phyloP scores from a whole-genome alignment of 2,329 filamentous ascomycete genomes.

The Neonectria coccinea region DNA sequence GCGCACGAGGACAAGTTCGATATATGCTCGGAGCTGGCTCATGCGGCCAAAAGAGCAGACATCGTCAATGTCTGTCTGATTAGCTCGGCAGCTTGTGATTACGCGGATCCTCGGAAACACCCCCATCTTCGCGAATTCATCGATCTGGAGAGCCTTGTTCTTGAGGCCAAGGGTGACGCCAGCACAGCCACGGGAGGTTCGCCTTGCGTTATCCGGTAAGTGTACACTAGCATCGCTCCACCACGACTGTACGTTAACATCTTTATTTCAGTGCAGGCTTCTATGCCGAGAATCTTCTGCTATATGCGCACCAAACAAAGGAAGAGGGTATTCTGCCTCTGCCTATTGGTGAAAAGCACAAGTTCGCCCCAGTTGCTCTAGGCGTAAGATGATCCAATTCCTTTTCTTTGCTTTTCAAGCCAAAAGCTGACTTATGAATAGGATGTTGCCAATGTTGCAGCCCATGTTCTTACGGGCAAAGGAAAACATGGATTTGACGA shows the following conservation, averaged over 20 bases:
- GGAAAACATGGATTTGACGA: constrained; percentile 63
- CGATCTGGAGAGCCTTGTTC: constrained; percentile 58
- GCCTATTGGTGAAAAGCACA: constrained; percentile 60
- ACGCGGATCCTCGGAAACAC: constrained; percentile 61
- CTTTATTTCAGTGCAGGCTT: constrained; percentile 56
- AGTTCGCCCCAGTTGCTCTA: constrained; percentile 62
- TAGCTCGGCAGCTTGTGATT: constrained; percentile 62
- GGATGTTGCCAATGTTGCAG: constrained; percentile 62
- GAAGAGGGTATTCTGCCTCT: constrained; percentile 58
- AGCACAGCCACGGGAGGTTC: constrained; percentile 56
- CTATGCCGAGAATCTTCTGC: constrained; percentile 64
- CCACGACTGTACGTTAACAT: neutral
- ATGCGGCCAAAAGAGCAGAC: constrained; percentile 57
- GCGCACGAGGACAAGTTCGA: constrained; percentile 59
- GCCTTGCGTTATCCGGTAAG: constrained; percentile 59
- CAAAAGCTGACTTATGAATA: constrained; percentile 33
- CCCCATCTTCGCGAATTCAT: constrained; percentile 63
- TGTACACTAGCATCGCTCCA: neutral
- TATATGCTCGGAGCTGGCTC: constrained; percentile 58
- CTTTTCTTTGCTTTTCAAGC: neutral
- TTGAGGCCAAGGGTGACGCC: constrained; percentile 56
- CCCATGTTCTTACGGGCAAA: constrained; percentile 60
- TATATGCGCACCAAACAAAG: constrained; percentile 59
- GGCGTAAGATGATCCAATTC: constrained; percentile 48
- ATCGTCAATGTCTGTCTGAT: constrained; percentile 61